These are phyloP conservation scores for Medicago arabica DNA, from an alignment of 306 rosid species.

Conservation along the genomic window DNA sequence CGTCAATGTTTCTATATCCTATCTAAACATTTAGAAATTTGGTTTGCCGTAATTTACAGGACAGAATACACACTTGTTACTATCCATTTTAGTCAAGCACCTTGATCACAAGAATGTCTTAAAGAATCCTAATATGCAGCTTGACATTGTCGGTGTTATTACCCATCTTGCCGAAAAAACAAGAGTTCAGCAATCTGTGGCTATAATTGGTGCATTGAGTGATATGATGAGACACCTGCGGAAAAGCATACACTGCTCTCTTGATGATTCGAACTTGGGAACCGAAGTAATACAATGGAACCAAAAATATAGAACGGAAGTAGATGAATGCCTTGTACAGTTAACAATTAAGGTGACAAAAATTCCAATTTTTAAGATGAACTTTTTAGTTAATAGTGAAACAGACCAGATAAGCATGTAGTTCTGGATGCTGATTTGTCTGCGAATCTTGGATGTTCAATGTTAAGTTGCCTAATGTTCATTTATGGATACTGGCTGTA, in stretches of 20 bases:
- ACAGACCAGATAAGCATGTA: no score
- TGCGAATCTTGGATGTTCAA: no score
- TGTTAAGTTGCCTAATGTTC: conserved; percentile 44
- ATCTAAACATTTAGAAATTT: conserved; percentile 26
- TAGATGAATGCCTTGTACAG: conserved; percentile 89
- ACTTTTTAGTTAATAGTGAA: conserved; percentile 45
- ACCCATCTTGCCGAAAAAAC: conserved; percentile 76
- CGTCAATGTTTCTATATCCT: conserved; percentile 18
- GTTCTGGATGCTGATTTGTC: conserved; percentile 22
- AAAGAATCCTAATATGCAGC: conserved; percentile 83
- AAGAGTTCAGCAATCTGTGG: conserved; percentile 80
- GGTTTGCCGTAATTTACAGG: conserved; percentile 62
- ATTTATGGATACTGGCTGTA: conserved; percentile 43
- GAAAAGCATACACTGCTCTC: conserved; percentile 88
- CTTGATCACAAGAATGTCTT: conserved; percentile 95
- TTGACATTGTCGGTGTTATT: conserved; percentile 79
- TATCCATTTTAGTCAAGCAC: conserved; percentile 90
- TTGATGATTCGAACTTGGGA: conserved; percentile 81
- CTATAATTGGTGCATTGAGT: conserved; percentile 74
- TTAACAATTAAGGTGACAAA: conserved; percentile 78
- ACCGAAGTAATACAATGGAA: conserved; percentile 79
- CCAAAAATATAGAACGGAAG: conserved; percentile 65
- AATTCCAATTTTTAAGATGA: conserved; percentile 28
- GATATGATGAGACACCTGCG: conserved; percentile 93
- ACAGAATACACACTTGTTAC: conserved; percentile 80